Base-by-base conservation (phyloP, 202 grass and related monocot genomes). In the Miscanthus sacchariflorus region DNA sequence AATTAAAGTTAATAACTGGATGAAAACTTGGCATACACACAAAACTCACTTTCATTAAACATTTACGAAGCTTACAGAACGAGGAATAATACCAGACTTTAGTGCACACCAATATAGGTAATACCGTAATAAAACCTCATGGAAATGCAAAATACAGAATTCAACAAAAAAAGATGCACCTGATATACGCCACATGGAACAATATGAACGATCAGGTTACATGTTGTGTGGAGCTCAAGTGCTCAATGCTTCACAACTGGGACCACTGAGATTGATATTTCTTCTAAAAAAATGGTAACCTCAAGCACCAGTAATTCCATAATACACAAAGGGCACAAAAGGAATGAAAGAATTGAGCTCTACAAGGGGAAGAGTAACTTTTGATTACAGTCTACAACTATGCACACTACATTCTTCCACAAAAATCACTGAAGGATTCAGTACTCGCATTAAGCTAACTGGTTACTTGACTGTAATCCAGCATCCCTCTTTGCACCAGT, bases 281-380 rank as follows among this genome's bases (percentile, higher is more conserved):
- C 36, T 27, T 42, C 54, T 61, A 75, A 66, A 78, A 89, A 92
- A 92, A 80, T 87, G 76, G 63, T 72, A 58, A 90, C 50, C 89
- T 87, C 33, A 65, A 79, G 76, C 70, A 66, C 40, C 75, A 56
- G 66, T 56, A 52, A 77, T 76, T 87, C 30, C 49, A 84, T 87
- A 90, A 77, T 90, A 84, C 87, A 92, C 87, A 89, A 83, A 84
- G 58, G 73, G 75, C 82, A 93, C 83, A 93, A 84, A 88, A 91
- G 89, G 66, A 95, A 95, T 93, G 81, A 95, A 95, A 93, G 86
- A 95, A 95, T 90, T 89, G 72, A 91, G 86, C 86, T 90, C 88
- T 83, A 86, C 76, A 81, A 81, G 88, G 82, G 64, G 25, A 66
- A 87, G 80, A 84, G 48, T 72, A 84, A 58, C 85, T 35, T 81